phyloP scores from a whole-genome alignment of 345 rosid species.

The Chamaenerion angustifolium region DNA sequence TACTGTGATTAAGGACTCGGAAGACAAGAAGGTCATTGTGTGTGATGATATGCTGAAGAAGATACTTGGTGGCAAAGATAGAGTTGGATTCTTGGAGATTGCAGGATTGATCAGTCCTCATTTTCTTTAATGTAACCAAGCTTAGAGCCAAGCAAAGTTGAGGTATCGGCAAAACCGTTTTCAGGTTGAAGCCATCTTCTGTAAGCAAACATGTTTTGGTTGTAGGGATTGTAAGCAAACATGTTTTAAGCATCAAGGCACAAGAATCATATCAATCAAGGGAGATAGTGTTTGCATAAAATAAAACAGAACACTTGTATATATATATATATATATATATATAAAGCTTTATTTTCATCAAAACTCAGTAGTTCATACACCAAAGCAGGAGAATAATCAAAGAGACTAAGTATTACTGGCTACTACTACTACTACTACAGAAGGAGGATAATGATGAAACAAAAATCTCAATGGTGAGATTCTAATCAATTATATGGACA shows the following conservation, averaged over 20 bases:
- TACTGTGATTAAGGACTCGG: slow-evolving; percentile 40
- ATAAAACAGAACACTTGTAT: not conserved
- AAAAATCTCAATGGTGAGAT: not conserved
- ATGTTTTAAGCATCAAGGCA: no score
- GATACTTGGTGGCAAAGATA: slow-evolving; percentile 65
- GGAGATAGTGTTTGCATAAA: no score
- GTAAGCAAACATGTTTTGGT: not conserved
- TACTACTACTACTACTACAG: not conserved
- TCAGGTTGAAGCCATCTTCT: slow-evolving; percentile 4
- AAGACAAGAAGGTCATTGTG: slow-evolving; percentile 63
- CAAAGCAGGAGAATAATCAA: not conserved
- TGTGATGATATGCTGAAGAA: slow-evolving; percentile 97
- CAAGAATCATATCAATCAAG: no score
- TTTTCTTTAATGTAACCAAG: slow-evolving; percentile 35
- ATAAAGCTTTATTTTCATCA: not conserved
- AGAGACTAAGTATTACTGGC: not conserved
- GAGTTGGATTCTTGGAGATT: slow-evolving; percentile 76
- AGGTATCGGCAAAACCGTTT: slow-evolving; percentile 1
- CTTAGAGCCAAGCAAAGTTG: not conserved
- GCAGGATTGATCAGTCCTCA: slow-evolving; percentile 86
- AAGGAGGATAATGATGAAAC: not conserved
- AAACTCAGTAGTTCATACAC: slow-evolving; percentile 2
- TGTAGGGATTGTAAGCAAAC: no score
- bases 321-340: no score
- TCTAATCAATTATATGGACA: slow-evolving; percentile 2